Conservation (phyloP, 208 protist genomes). For the Paratrypanosoma confusum region DNA sequence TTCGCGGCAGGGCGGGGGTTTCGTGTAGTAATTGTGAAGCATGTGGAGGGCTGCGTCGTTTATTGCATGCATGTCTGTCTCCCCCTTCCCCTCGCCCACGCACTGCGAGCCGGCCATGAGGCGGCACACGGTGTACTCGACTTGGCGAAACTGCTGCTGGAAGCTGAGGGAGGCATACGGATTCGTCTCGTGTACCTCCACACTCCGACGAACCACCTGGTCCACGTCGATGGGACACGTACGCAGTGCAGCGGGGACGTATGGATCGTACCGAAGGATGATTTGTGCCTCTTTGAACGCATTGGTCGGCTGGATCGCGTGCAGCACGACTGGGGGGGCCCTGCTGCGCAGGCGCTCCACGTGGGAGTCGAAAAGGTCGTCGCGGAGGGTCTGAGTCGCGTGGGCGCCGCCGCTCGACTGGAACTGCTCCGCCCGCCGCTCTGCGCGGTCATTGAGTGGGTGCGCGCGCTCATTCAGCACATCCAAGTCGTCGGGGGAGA, state of each 20-base stretch:
- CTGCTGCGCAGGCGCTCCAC: constrained; percentile 24
- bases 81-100: constrained; percentile 80
- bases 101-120: constrained; percentile 55
- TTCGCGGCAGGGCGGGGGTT: too few relatives aligned
- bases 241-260: constrained; percentile 31
- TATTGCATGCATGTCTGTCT: constrained; percentile 72
- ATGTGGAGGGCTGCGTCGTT: constrained; percentile 68
- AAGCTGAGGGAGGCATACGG: constrained; percentile 53
- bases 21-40: constrained; percentile 72
- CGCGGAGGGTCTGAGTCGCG: constrained; percentile 46
- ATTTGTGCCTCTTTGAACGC: constrained; percentile 80
- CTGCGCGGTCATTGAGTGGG: constrained; percentile 51
- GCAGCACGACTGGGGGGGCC: constrained; percentile 57
- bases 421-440: constrained; percentile 56
- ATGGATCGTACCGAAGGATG: constrained; percentile 70
- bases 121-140: constrained; percentile 73
- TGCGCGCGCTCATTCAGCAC: constrained; percentile 35
- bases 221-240: constrained; percentile 69
- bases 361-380: constrained; percentile 47
- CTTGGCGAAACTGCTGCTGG: constrained; percentile 67
- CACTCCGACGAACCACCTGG: constrained; percentile 52
- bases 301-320: constrained; percentile 48
- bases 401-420: constrained; percentile 69
- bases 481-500: constrained; percentile 38
- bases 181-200: constrained; percentile 84